Evolutionary conservation across 140 eudicot species (phyloP).

Genomic region (Senecio squalidus): DNA sequence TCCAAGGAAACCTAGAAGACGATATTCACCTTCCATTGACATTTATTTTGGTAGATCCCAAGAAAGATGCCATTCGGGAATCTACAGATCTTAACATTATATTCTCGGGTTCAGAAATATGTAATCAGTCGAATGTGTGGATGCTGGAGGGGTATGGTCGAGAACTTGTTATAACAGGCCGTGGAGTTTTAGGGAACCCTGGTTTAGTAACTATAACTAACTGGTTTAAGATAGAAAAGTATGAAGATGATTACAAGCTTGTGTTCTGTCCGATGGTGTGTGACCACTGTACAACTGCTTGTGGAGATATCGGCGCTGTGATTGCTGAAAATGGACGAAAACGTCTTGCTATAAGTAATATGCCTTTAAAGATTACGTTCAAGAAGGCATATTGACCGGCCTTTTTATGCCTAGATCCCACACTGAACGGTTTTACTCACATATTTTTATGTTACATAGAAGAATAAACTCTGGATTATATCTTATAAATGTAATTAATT

Average conservation of each 20-base stretch:
- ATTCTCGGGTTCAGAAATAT: too few relatives aligned
- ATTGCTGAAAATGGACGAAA: constrained; percentile 32
- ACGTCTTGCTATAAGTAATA: constrained; percentile 29
- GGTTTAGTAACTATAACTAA: constrained; percentile 30
- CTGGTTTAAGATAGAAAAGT: too few relatives aligned
- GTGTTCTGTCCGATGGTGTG: constrained; percentile 44
- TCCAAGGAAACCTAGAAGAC: too few relatives aligned
- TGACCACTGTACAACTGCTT: constrained; percentile 28
- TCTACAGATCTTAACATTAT: constrained; percentile 30
- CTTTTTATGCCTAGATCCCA: too few relatives aligned
- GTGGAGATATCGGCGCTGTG: constrained; percentile 43
- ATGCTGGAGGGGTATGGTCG: constrained; percentile 13
- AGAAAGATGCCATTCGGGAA: too few relatives aligned
- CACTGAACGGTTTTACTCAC: background rate
- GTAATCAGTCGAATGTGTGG: constrained; percentile 34
- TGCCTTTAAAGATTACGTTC: constrained; percentile 33
- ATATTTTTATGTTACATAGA: background rate
- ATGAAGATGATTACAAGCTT: too few relatives aligned
- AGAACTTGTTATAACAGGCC: constrained; percentile 14
- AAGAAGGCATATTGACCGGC: constrained; percentile 25
- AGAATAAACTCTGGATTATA: background rate
- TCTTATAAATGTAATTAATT: background rate
- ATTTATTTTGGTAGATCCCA: constrained; percentile 27
- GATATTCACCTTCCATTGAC: constrained; percentile 12
- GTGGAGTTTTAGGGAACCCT: constrained; percentile 40